Evolutionary conservation across 805 yeast genomes (phyloP).

Genomic region (Torulaspora franciscae): DNA sequence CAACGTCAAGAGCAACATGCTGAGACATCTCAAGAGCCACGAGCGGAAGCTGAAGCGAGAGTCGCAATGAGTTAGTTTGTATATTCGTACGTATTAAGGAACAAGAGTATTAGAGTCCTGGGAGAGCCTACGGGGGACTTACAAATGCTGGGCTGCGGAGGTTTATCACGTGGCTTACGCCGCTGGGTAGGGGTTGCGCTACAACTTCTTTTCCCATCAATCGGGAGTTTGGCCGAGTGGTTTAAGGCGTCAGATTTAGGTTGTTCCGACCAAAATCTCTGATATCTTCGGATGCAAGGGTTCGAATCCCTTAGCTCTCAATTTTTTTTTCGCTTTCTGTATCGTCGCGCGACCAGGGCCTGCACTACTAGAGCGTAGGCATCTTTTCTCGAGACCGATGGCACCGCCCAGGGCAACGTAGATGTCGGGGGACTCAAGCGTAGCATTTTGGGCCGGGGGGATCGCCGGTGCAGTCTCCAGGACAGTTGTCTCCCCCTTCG

Average conservation of each 20-base stretch:
- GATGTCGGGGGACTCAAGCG: constrained; percentile 16
- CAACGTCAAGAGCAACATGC: constrained; percentile 74
- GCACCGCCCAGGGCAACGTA: not conserved
- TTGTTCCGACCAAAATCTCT: constrained; percentile 29
- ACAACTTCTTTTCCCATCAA: no score
- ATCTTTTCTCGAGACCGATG: not conserved
- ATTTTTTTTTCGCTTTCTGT: constrained; percentile 13
- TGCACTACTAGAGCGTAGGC: not conserved
- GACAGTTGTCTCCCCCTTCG: constrained; percentile 92
- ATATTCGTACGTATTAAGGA: not conserved
- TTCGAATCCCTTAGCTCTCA: constrained; percentile 44
- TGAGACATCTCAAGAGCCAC: constrained; percentile 72
- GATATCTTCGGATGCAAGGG: constrained; percentile 45
- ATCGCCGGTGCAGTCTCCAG: constrained; percentile 77
- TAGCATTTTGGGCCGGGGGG: constrained; percentile 65
- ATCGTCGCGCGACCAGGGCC: not conserved
- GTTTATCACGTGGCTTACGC: no score
- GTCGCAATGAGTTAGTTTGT: not conserved
- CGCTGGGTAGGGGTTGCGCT: no score
- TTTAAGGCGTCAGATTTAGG: constrained; percentile 45
- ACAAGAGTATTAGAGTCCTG: not conserved
- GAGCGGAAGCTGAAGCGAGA: constrained; percentile 29
- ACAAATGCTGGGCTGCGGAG: no score
- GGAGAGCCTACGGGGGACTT: no score
- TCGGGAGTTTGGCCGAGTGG: constrained; percentile 44